Percentiles rank a stretch among this genome's conserved stretches.
Conservation (phyloP, 164 flowering plant species). For the Malania oleifera region DNA sequence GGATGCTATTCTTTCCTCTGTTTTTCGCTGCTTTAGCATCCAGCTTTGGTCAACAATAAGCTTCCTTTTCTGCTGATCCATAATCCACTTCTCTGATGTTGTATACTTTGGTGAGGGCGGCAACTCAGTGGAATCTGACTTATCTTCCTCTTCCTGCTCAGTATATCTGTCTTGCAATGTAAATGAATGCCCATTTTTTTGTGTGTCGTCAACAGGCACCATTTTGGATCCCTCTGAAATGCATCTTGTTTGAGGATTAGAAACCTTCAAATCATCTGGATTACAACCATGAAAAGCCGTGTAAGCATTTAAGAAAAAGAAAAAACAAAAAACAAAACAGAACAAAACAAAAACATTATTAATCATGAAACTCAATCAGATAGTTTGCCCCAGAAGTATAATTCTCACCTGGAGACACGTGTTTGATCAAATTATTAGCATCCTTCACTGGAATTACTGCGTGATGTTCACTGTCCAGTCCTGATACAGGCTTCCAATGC, state of each 20-base stretch:
- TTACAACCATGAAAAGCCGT: background rate
- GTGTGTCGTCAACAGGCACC: slow-evolving; percentile 14
- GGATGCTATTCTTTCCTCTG: slow-evolving; percentile 54
- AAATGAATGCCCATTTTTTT: slow-evolving; percentile 8
- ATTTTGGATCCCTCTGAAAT: slow-evolving; percentile 25
- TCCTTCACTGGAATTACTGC: slow-evolving; percentile 23
- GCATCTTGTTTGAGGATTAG: slow-evolving; percentile 22
- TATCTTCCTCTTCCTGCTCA: slow-evolving; percentile 43
- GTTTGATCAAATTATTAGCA: slow-evolving; percentile 20
- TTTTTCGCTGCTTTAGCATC: slow-evolving; percentile 61
- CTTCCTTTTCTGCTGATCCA: slow-evolving; percentile 67
- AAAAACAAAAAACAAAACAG: too few species aligned
- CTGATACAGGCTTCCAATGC: slow-evolving; percentile 35
- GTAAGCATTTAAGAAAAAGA: too few species aligned
- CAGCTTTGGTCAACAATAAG: slow-evolving; percentile 48
- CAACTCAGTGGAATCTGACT: slow-evolving; percentile 24
- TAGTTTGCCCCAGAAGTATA: background rate
- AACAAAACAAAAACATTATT: slow-evolving; percentile 1
- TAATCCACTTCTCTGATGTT: slow-evolving; percentile 80
- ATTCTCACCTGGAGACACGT: slow-evolving; percentile 31
- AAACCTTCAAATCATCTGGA: slow-evolving; percentile 21
- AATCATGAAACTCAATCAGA: too few species aligned
- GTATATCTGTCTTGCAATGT: slow-evolving; percentile 14
- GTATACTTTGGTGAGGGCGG: slow-evolving; percentile 67
- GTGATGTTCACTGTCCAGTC: slow-evolving; percentile 28